phyloP scores from a whole-genome alignment of 495 filamentous ascomycete genomes.

The Tuber aestivum region DNA sequence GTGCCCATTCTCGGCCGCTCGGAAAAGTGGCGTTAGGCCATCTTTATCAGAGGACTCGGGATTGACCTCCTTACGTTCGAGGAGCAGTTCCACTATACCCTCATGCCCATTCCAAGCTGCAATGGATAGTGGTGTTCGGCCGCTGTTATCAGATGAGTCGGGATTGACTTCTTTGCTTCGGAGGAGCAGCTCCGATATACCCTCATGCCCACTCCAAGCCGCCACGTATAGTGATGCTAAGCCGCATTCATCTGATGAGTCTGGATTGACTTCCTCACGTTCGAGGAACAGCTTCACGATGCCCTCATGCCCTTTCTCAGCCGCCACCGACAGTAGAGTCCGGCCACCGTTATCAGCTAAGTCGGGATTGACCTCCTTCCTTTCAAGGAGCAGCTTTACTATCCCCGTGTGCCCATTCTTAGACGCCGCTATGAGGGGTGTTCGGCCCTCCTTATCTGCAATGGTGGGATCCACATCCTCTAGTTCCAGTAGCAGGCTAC shows the following conservation, averaged over 20 bases:
- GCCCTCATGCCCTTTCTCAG: neutral
- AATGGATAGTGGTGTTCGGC: neutral
- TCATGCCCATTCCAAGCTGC: neutral
- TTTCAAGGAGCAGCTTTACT: conserved; percentile 30
- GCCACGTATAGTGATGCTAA: neutral
- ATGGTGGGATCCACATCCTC: neutral
- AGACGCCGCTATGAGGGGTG: conserved; percentile 44
- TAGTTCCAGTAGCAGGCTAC: neutral
- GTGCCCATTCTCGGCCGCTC: conserved; percentile 20
- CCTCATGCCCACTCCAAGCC: neutral
- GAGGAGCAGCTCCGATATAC: neutral
- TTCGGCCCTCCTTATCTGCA: conserved; percentile 13
- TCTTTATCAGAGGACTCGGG: conserved; percentile 23
- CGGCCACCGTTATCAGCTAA: no score
- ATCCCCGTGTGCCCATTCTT: conserved; percentile 43
- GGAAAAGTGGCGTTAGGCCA: conserved; percentile 38
- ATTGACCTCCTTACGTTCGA: conserved; percentile 7
- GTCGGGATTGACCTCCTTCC: no score
- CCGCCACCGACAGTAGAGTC: neutral
- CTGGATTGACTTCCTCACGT: neutral
- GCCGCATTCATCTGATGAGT: neutral
- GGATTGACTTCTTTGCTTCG: neutral
- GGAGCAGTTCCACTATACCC: neutral
- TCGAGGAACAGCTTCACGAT: conserved; percentile 8
- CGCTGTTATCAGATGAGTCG: neutral